Base-by-base conservation (phyloP, 768 basidiomycete species). In the Tricholoma bakamatsutake region DNA sequence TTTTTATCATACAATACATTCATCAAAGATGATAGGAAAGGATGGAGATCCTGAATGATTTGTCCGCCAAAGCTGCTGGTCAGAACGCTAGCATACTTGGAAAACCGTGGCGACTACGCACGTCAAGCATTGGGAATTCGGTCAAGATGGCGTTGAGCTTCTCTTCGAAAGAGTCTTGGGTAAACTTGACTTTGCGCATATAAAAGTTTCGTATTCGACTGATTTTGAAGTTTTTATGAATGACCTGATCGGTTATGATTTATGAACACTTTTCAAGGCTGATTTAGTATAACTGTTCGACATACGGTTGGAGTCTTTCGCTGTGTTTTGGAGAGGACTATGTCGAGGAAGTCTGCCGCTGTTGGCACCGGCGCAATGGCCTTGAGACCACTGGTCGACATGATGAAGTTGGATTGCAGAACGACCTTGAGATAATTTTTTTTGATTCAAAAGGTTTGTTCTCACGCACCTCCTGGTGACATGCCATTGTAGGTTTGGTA, bases 211-310 rank as follows among this genome's bases (percentile, higher is more conserved):
- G 84, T 74, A 98, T 98, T 62, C 96, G 88, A 62, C 93, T 94
- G 72, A 99, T 99, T 78, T 99, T 98, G 80, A 97, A 98, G 79
- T 98, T 98, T 80, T 97, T 98, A 74, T 98, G 97, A 69, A 98
- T 98, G 62, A 95, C 93, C 91, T 93, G 64, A 43, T 18, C 18
- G 40, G n/a, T n/a, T 50, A 43, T 50, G 56, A 45, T 24, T 3
- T 30, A 13, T 27, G 34, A n/a, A n/a, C n/a, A n/a, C n/a, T n/a
- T n/a, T n/a, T n/a, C n/a, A n/a, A n/a, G n/a, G n/a, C n/a, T n/a
- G n/a, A n/a, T n/a, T n/a, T n/a, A n/a, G n/a, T n/a, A n/a, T n/a
- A n/a, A n/a, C n/a, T n/a, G n/a, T n/a, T 30, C 21, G 28, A 59
- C 79, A 58, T 62, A 92, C 93, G 28, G 96, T 98, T 9, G 96